Evolutionary conservation across 2,329 filamentous ascomycete genomes (phyloP).

Genomic region (Ascochyta pisi): DNA sequence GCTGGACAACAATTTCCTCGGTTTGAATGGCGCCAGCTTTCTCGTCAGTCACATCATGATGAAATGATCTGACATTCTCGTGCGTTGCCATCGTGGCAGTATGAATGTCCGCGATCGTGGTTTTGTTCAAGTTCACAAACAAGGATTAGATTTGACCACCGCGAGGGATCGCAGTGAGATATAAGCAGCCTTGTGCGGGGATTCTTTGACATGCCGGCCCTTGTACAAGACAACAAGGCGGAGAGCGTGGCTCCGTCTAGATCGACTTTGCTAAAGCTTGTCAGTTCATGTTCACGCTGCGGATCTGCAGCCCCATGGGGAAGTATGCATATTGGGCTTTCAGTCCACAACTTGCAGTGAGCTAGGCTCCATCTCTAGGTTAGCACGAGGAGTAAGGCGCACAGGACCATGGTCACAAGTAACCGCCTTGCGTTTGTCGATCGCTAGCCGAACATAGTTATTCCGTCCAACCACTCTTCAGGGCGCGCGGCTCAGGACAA

Average conservation of each 20-base stretch:
- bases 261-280: conserved; percentile 1
- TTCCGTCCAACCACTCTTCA: conserved; percentile 21
- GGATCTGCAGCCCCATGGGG: conserved; percentile 5
- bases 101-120: neutral
- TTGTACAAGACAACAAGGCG: neutral
- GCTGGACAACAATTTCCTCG: conserved; percentile 55
- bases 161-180: neutral
- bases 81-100: conserved; percentile 9
- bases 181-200: neutral
- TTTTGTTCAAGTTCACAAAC: neutral
- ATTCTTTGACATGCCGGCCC: neutral
- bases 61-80: conserved; percentile 16
- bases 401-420: conserved; percentile 1
- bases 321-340: neutral
- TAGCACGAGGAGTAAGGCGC: neutral
- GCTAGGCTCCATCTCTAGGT: neutral
- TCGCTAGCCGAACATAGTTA: conserved; percentile 1
- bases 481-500: conserved; percentile 4
- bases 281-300: conserved; percentile 1
- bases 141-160: neutral
- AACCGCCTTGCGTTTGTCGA: conserved; percentile 9
- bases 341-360: neutral
- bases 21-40: conserved; percentile 38
- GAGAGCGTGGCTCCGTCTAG: conserved; percentile 9
- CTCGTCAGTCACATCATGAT: conserved; percentile 18